Conservation (phyloP, 2,329 filamentous ascomycete species). For the Fusarium ambrosium region DNA sequence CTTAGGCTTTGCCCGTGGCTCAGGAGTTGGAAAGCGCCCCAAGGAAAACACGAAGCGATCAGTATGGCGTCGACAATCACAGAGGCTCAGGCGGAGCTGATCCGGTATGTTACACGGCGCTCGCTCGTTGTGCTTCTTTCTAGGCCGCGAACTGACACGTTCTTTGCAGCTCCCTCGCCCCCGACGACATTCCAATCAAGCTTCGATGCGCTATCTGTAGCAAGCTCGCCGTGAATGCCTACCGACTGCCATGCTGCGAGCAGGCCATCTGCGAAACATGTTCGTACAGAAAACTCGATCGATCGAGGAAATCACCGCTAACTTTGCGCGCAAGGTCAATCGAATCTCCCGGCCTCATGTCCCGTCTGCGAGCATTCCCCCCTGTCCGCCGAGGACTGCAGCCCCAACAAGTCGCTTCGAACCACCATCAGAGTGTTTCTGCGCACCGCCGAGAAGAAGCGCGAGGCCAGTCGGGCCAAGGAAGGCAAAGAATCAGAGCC, state of each 20-base stretch:
- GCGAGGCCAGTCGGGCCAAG: conserved; percentile 73
- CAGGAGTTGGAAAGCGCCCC: conserved; percentile 32
- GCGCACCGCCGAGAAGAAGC: conserved; percentile 91
- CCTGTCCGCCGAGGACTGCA: conserved; percentile 87
- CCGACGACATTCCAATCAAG: conserved; percentile 94
- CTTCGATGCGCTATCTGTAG: conserved; percentile 95
- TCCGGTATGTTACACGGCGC: conserved; percentile 58
- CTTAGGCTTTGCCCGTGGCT: conserved; percentile 40
- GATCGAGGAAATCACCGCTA: conserved; percentile 4
- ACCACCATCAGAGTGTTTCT: conserved; percentile 94
- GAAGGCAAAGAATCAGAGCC: conserved; percentile 59
- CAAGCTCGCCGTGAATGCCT: conserved; percentile 90
- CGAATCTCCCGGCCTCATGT: conserved; percentile 81
- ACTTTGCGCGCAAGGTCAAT: conserved; percentile 71
- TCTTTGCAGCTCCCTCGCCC: conserved; percentile 76
- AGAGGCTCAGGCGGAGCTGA: conserved; percentile 70
- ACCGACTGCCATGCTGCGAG: conserved; percentile 93
- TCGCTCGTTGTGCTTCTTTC: conserved; percentile 10
- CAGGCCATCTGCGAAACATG: conserved; percentile 93
- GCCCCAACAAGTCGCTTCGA: conserved; percentile 89
- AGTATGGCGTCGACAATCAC: conserved; percentile 56
- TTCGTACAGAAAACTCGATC: conserved; percentile 53
- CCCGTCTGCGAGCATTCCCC: conserved; percentile 95
- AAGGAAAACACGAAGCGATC: conserved; percentile 20
- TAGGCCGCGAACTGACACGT: conserved; percentile 20